These are phyloP conservation scores for Pseudogymnoascus sp. DNA, from an alignment of 2,329 filamentous ascomycete genomes.

Conservation along the genomic window DNA sequence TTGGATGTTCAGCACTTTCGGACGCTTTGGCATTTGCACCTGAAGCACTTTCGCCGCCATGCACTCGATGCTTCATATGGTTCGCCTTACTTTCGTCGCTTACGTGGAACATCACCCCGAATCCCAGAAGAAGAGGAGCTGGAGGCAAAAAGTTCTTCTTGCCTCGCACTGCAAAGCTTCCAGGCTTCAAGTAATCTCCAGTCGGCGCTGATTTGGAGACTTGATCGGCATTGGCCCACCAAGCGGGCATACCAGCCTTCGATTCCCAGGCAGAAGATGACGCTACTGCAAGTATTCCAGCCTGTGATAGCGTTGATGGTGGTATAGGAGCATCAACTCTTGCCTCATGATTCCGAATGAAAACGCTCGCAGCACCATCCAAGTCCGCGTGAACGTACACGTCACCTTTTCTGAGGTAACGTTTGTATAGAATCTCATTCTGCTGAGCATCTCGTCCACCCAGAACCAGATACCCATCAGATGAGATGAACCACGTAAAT, in stretches of 20 bases:
- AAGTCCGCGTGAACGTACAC: constrained; percentile 88
- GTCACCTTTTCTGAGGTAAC: constrained; percentile 80
- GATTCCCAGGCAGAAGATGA: constrained; percentile 91
- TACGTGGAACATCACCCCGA: constrained; percentile 80
- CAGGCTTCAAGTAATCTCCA: constrained; percentile 72
- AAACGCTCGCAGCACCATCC: constrained; percentile 71
- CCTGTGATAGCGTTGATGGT: constrained; percentile 84
- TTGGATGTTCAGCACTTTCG: not conserved
- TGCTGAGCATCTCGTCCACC: constrained; percentile 84
- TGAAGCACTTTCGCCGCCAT: constrained; percentile 26
- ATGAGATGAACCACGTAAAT: constrained; percentile 90
- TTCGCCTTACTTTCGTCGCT: constrained; percentile 79
- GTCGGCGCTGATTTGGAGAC: constrained; percentile 76
- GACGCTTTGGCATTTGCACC: not conserved
- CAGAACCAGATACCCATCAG: constrained; percentile 87
- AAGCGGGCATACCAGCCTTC: constrained; percentile 90
- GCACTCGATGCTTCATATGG: constrained; percentile 67
- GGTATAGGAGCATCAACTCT: constrained; percentile 80
- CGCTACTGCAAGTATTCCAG: constrained; percentile 75
- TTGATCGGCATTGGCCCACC: constrained; percentile 89
- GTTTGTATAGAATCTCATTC: constrained; percentile 84
- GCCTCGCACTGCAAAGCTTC: constrained; percentile 73
- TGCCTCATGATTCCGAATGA: constrained; percentile 80
- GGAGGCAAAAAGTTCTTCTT: constrained; percentile 90
- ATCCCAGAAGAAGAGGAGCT: constrained; percentile 77